These are phyloP conservation scores for Epithemia pelagica DNA, from an alignment of 108 stramenopile species.

Conservation along the genomic window DNA sequence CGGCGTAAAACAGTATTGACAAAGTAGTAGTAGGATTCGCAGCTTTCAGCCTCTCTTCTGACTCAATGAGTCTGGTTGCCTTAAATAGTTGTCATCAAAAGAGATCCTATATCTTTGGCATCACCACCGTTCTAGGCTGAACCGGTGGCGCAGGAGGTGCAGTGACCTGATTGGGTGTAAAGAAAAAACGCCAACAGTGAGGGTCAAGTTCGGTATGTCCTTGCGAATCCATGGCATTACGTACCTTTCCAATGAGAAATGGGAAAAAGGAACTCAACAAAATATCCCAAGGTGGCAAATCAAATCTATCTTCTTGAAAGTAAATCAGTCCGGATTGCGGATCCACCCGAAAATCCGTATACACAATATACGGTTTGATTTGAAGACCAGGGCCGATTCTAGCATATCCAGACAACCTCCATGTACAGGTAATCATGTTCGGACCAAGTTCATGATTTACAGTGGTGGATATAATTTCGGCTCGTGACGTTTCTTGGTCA, in stretches of 20 bases:
- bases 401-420: conserved; percentile 70
- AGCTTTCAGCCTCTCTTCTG: too few species aligned
- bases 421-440: conserved; percentile 65
- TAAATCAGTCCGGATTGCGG: conserved; percentile 51
- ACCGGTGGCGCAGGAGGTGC: conserved; percentile 36
- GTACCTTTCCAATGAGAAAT: conserved; percentile 58
- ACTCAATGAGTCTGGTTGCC: too few species aligned
- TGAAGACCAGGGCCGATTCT: conserved; percentile 66
- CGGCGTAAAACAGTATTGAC: too few species aligned
- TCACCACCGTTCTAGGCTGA: conserved; percentile 8
- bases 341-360: conserved; percentile 68
- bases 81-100: too few species aligned
- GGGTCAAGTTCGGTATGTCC: too few species aligned
- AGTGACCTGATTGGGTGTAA: conserved; percentile 3
- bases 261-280: conserved; percentile 56
- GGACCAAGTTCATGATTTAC: conserved; percentile 35
- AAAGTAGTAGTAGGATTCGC: too few species aligned
- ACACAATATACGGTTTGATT: conserved; percentile 84
- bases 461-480: conserved; percentile 60
- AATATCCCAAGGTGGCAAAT: conserved; percentile 54
- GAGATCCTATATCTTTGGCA: conserved; percentile 7
- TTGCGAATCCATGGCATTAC: too few species aligned
- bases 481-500: conserved; percentile 56
- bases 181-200: too few species aligned
- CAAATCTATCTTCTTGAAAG: conserved; percentile 77